Evolutionary conservation across 1,284 basidiomycete species (phyloP), one percentile per base, ranked within the genome.

Genomic region (Coniferiporia weirii): DNA sequence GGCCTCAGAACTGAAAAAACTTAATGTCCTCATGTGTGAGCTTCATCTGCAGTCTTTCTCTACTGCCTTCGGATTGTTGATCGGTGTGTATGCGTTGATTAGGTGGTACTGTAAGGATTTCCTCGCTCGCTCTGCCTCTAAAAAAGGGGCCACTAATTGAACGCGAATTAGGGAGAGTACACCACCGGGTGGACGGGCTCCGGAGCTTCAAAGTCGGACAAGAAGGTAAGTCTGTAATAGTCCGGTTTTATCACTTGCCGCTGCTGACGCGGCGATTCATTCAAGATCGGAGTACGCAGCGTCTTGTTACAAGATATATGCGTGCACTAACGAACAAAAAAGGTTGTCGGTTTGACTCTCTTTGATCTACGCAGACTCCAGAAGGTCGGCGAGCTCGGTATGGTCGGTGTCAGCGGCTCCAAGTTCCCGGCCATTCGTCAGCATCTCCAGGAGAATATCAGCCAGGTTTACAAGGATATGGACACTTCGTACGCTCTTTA

Each of bases 171-270:
- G 86, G 90, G 90, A 52, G 89, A 95, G 76, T 95, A 96, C 73
- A 96, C 94, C 60, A 96, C 94, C 55, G 94, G 94, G 70, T 95
- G 91, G 87, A 93, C 92, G 4, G 87, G 85, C 15, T 83, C 86
- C 38, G 91, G 93, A n/a, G 89, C 90, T 48, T 95, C 93, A 19
- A 93, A 89, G 69, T 95, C 93, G 7, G 94, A 96, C 77, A 96
- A 96, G 76, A 96, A 95, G 80, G 90, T 87, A 59, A 60, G 71
- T 60, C 27, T 27, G 27, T 3, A 27, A 5, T 5, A 27, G 40
- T 12, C 50, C 17, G 17, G 35, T 58, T 48, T 43, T 4, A 17
- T 22, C 35, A 15, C 40, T 10, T 34, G 35, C 22, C 56, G 32
- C 40, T 7, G 52, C 19, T 20, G 12, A 12, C 46, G 53, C 61